Conservation (phyloP, 2,329 filamentous ascomycete genomes). For the Camillea tinctor region DNA sequence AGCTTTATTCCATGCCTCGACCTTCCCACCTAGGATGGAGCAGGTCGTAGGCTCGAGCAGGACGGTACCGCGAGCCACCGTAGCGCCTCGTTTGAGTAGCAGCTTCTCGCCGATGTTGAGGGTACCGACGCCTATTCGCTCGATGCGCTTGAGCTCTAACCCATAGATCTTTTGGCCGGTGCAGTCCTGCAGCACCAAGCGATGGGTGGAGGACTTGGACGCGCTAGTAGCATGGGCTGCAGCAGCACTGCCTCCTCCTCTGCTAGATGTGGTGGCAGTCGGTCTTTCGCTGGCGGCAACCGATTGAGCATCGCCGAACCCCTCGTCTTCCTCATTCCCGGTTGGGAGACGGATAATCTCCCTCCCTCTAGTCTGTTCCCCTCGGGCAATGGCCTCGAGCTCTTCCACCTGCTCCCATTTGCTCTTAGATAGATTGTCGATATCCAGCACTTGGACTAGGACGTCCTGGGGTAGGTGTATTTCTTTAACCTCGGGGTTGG, state of each 20-base stretch:
- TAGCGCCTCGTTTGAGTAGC: conserved; percentile 62
- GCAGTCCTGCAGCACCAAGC: conserved; percentile 79
- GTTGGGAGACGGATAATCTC: conserved; percentile 73
- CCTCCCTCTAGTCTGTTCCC: conserved; percentile 71
- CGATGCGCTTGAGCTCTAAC: conserved; percentile 68
- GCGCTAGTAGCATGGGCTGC: conserved; percentile 20
- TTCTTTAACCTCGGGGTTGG: conserved; percentile 54
- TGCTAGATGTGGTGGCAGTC: conserved; percentile 4
- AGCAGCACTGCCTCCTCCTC: conserved; percentile 7
- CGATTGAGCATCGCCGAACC: conserved; percentile 35
- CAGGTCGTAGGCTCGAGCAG: conserved; percentile 69
- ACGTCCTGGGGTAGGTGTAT: conserved; percentile 59
- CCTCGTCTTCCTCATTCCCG: conserved; percentile 43
- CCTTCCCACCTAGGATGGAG: conserved; percentile 80
- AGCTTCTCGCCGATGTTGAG: conserved; percentile 78
- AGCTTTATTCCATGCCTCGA: conserved; percentile 74
- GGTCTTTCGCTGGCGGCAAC: conserved; percentile 4
- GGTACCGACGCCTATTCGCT: conserved; percentile 63
- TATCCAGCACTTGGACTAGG: conserved; percentile 78
- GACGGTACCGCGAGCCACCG: conserved; percentile 74
- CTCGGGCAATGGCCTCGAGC: conserved; percentile 70
- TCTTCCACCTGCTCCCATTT: conserved; percentile 87
- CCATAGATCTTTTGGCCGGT: conserved; percentile 67
- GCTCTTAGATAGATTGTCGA: conserved; percentile 78
- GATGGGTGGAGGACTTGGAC: conserved; percentile 63